These are phyloP conservation scores for Gracilariopsis chorda DNA, from an alignment of 23 red algal genomes.

Conservation along the genomic window DNA sequence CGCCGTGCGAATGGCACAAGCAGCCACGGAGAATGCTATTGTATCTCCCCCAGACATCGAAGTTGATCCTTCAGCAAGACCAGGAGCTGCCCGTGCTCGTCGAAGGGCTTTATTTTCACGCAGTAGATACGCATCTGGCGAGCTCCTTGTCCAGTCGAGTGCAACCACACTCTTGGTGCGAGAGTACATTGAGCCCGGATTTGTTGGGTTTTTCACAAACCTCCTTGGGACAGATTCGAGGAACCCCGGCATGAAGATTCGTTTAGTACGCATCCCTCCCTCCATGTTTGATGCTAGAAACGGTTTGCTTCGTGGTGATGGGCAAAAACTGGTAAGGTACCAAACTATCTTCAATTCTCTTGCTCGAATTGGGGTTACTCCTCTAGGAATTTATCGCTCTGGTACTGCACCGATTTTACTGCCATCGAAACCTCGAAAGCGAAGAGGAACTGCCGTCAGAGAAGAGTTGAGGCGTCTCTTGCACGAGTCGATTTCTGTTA, in stretches of 20 bases:
- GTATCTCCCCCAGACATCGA: neutral
- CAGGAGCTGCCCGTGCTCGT: slow-evolving; percentile 34
- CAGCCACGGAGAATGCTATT: neutral
- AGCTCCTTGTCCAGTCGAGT: slow-evolving; percentile 72
- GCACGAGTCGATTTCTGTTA: neutral
- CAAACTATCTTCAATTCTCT: slow-evolving; percentile 54
- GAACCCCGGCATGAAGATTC: slow-evolving; percentile 47
- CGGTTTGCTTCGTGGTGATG: neutral
- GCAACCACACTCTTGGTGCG: slow-evolving; percentile 56
- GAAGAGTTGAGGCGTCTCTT: neutral
- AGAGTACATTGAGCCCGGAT: slow-evolving; percentile 78
- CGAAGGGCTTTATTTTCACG: slow-evolving; percentile 65
- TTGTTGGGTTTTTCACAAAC: slow-evolving; percentile 47
- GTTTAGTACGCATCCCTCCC: slow-evolving; percentile 37
- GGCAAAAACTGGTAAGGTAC: neutral
- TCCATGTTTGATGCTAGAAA: slow-evolving; percentile 18
- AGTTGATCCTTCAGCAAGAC: slow-evolving; percentile 14
- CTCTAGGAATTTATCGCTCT: slow-evolving; percentile 86
- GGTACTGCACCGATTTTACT: slow-evolving; percentile 70
- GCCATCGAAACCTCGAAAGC: slow-evolving; percentile 1
- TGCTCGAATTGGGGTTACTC: slow-evolving; percentile 52
- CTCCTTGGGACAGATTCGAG: slow-evolving; percentile 34
- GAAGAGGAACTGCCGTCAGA: slow-evolving; percentile 26
- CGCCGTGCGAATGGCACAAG: neutral
- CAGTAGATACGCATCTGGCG: slow-evolving; percentile 76